These are phyloP conservation scores for Sphagnum tenellum DNA, from an alignment of 225 moss, liverwort and hornwort genomes.

Conservation along the genomic window DNA sequence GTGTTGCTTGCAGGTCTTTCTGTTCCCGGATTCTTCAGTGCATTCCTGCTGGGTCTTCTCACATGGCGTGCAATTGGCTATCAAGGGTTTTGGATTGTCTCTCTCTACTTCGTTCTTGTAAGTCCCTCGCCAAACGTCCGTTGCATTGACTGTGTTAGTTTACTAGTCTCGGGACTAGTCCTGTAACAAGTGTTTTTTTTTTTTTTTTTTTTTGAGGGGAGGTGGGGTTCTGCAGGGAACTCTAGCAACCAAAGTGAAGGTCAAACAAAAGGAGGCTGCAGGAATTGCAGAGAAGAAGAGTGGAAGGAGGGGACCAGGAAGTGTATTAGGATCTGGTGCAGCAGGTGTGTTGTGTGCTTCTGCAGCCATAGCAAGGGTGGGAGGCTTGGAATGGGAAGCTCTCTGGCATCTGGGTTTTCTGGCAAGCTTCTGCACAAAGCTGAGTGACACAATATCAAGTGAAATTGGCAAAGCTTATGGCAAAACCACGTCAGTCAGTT, in stretches of 20 bases:
- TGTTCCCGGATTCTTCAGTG: conserved; percentile 18
- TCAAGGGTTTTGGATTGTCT: conserved; percentile 23
- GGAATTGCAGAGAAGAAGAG: conserved; percentile 52
- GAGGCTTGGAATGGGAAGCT: conserved; percentile 24
- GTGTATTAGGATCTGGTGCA: conserved; percentile 43
- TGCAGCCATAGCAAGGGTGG: conserved; percentile 22
- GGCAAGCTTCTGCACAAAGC: conserved; percentile 54
- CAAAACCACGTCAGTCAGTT: conserved; percentile 32
- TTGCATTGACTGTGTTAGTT: background rate
- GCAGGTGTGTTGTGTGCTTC: conserved; percentile 37
- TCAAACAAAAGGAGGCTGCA: conserved; percentile 42
- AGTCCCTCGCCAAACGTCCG: background rate
- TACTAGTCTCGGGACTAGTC: background rate
- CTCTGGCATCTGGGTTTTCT: conserved; percentile 43
- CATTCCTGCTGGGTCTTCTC: conserved; percentile 34
- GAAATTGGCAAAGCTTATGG: conserved; percentile 58
- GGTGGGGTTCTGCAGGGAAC: conserved; percentile 22
- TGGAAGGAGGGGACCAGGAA: conserved; percentile 40
- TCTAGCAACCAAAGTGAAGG: conserved; percentile 36
- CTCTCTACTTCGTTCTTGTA: conserved; percentile 32
- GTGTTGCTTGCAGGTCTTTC: conserved; percentile 28
- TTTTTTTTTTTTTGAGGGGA: no score
- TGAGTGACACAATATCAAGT: conserved; percentile 50
- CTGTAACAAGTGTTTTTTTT: no score
- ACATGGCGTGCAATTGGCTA: conserved; percentile 48